Base-by-base conservation (phyloP, 495 filamentous ascomycete genomes). In the Tuber brumale region DNA sequence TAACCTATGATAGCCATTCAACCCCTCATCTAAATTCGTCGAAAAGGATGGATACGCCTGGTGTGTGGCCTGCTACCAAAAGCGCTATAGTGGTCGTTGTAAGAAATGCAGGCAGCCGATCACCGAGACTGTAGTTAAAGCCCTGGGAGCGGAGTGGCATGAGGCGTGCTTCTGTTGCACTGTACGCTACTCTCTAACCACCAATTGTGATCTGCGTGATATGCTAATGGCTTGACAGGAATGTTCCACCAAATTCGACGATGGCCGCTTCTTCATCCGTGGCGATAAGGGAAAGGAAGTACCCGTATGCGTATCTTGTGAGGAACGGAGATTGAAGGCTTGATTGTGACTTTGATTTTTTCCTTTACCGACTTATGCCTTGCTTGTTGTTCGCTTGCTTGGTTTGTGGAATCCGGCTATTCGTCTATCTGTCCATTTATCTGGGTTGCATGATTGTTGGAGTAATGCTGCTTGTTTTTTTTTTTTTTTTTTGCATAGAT, bases 41-140 rank as follows among this genome's bases (percentile, higher is more conserved):
- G 96, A 99, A 84, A 97, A 96, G 84, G 95, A 98, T 79, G 95
- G 95, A n/a, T 98, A 96, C 85, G 95, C 95, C 45, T 99, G 96
- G 96, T 99, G 95, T 84, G 89, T 98, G 23, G 86, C 87, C 46
- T 99, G 95, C 84, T 94, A 98, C 85, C 94, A 93, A 46, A 94
- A 94, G 76, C 89, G 96, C 39, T 97, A 93, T 37, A 91, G 91
- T 23, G 90, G 93, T 37, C 94, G 95, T 84, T 99, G 95, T 83
- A 87, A 88, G 72, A 94, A 92, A 81, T 99, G 95, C 84, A 89
- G 89, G 81, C 90, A 88, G 80, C 92, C 93, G 41, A 93, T 98
- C 27, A 88, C 94, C 70, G 94, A 97, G 70, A 89, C 92, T 83
- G 94, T 96, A 51, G 89, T 97, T 48, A 89, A 89, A 77, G 95